Conservation (phyloP, 1,284 basidiomycete species). For the Malassezia yamatoensis region DNA sequence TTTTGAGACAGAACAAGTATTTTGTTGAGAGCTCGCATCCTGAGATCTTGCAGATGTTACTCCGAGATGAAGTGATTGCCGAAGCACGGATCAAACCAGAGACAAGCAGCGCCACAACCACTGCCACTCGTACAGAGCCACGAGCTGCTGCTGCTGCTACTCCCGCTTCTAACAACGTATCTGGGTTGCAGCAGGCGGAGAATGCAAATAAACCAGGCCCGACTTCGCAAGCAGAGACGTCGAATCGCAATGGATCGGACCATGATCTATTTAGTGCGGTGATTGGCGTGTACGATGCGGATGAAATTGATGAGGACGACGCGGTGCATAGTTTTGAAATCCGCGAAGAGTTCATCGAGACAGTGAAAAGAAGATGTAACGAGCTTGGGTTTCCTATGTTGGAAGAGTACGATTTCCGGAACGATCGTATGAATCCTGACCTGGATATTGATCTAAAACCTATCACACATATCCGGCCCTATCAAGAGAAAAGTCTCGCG, state of each 20-base stretch:
- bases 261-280: constrained; percentile 46
- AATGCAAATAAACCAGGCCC: no score
- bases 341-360: constrained; percentile 41
- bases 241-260: constrained; percentile 18
- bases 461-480: constrained; percentile 45
- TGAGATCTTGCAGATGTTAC: constrained; percentile 40
- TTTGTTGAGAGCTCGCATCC: constrained; percentile 46
- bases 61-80: constrained; percentile 41
- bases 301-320: constrained; percentile 45
- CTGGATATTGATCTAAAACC: constrained; percentile 47
- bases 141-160: not conserved
- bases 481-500: constrained; percentile 46
- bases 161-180: not conserved
- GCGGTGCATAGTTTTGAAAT: constrained; percentile 47
- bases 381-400: constrained; percentile 47
- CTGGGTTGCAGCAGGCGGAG: no score
- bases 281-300: constrained; percentile 45
- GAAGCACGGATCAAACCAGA: constrained; percentile 31
- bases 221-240: no score
- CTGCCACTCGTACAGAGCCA: not conserved
- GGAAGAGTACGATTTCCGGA: constrained; percentile 48
- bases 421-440: constrained; percentile 44
- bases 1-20: constrained; percentile 47
- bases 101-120: constrained; percentile 7
- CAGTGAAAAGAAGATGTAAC: constrained; percentile 46